Evolutionary conservation across 768 basidiomycete species (phyloP), one percentile per base, ranked within the genome.

Genomic region (Boletus fagicola): DNA sequence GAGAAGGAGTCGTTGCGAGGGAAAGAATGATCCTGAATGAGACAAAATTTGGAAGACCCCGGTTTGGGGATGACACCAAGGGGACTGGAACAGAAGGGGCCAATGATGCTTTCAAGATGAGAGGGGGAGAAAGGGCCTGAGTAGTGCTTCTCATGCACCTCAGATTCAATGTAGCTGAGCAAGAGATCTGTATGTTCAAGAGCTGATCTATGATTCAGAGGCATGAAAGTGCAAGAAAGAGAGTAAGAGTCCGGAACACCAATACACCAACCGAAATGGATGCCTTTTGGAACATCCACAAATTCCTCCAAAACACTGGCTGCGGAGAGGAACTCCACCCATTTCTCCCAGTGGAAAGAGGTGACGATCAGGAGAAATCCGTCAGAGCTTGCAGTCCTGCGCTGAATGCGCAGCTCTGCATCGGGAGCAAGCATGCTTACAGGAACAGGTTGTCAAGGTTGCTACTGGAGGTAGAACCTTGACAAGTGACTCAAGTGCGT

Each of bases 61-160:
- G 26, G 26, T 5, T 46, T 28, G 0, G 44, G 44, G 9, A 46
- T 28, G 0, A 46, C 26, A 0, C 26, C 26, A 0, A 46, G 26
- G 2, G 44, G 26, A 20, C 44, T 18, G 1, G 26, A 6, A 1
- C 16, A 9, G 2, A 46, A 46, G 1, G 44, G 44, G 2, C 44
- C 44, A 28, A 46, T 46, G 8, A 46, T 46, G 15, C 2, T 1
- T 30, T 46, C 44, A 0, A 28, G 4, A 28, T 4, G 16, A 9
- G 15, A 16, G 3, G 26, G 16, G 4, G 26, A 46, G 16, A 46
- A 46, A 5, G 44, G 26, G 3, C 33, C 15, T 8, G 77, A 68
- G 55, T 77, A 78, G 15, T 69, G 68, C 2, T 70, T 65, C 7
- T 68, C 68, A 0, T 58, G 60, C 0, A 72, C 62, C 54, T 79